Evolutionary conservation across 805 yeast species (phyloP).

Genomic region (Tetrapisispora arboricola): DNA sequence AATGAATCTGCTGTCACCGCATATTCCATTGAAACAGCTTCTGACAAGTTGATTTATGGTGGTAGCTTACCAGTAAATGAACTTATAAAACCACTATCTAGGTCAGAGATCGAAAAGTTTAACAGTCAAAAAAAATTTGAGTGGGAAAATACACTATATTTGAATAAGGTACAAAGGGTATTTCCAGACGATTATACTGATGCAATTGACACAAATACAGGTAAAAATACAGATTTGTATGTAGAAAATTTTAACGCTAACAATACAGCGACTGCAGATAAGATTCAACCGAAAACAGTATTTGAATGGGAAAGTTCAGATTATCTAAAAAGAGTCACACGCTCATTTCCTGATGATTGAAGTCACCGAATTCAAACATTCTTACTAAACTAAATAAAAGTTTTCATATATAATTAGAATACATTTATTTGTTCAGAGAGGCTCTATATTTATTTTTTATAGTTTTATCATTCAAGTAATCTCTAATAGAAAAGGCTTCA

Average conservation of each 20-base stretch:
- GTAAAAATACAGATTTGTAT: background rate
- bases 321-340: slow-evolving; percentile 12
- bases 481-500: too few relatives aligned
- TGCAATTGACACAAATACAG: background rate
- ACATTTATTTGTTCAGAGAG: too few relatives aligned
- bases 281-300: background rate
- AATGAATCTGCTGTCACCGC: background rate
- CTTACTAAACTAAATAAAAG: too few relatives aligned
- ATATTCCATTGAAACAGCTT: slow-evolving; percentile 1
- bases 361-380: too few relatives aligned
- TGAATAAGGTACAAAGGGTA: slow-evolving; percentile 11
- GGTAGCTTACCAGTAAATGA: background rate
- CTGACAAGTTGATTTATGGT: slow-evolving; percentile 4
- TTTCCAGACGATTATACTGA: slow-evolving; percentile 5
- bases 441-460: too few relatives aligned
- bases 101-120: background rate
- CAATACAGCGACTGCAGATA: background rate
- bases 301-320: slow-evolving; percentile 19
- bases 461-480: too few relatives aligned
- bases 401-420: too few relatives aligned
- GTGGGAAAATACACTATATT: slow-evolving; percentile 16
- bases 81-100: background rate
- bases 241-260: background rate
- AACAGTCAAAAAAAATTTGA: slow-evolving; percentile 7
- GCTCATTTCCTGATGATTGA: slow-evolving; percentile 4